Percentiles rank a stretch among this genome's conserved stretches.
Evolutionary conservation across 2,329 filamentous ascomycete genomes (phyloP).

Genomic region (Chrysosphaeria jannelii): DNA sequence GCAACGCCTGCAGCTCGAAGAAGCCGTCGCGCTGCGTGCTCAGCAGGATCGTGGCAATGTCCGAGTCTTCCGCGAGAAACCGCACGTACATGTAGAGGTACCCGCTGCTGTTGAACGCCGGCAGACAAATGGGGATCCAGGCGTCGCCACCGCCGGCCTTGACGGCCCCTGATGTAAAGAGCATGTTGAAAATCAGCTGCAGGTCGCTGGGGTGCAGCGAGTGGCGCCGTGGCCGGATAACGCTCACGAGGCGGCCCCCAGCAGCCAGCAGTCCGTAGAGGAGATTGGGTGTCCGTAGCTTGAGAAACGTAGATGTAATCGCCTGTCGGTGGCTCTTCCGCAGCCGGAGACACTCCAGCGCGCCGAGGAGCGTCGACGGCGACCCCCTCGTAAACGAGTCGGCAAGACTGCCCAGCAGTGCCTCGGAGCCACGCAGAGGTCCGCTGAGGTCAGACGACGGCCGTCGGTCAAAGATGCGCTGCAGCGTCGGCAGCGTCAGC

Average conservation of each 20-base stretch:
- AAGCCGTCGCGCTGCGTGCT: conserved; percentile 84
- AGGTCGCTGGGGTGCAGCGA: conserved; percentile 86
- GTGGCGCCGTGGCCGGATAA: conserved; percentile 78
- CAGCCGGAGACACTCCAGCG: conserved; percentile 76
- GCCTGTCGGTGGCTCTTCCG: conserved; percentile 60
- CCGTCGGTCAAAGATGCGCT: conserved; percentile 61
- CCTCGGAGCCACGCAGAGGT: conserved; percentile 73
- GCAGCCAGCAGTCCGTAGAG: conserved; percentile 87
- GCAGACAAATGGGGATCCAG: conserved; percentile 88
- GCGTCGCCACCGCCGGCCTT: conserved; percentile 79
- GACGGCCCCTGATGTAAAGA: conserved; percentile 81
- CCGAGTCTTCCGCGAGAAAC: conserved; percentile 34
- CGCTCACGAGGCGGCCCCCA: conserved; percentile 74
- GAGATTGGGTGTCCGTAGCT: conserved; percentile 43
- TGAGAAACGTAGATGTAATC: conserved; percentile 71
- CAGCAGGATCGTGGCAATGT: conserved; percentile 73
- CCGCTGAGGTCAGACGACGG: conserved; percentile 83
- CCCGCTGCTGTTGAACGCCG: conserved; percentile 86
- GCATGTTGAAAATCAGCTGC: conserved; percentile 96
- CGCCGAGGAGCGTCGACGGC: conserved; percentile 60
- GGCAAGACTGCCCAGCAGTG: conserved; percentile 65
- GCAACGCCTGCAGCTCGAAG: conserved; percentile 54
- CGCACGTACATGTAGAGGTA: conserved; percentile 99
- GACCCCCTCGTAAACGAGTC: conserved; percentile 89
- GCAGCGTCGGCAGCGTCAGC: conserved; percentile 61